Base-by-base conservation (phyloP, 2,329 filamentous ascomycete species). In the Penicillium sp. region DNA sequence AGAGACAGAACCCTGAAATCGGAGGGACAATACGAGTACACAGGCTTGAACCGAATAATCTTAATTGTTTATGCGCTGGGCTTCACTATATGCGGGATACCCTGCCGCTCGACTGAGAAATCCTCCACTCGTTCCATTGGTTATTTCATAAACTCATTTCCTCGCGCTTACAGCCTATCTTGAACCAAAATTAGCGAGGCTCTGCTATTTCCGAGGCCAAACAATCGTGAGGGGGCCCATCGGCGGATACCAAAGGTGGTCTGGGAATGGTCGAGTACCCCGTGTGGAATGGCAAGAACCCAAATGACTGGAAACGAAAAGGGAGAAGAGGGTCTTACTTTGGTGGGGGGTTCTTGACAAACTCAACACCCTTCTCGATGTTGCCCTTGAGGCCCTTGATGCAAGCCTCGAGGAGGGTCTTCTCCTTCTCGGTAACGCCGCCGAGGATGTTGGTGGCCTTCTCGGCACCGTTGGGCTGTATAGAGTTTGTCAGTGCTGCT, bases 321-420 rank as follows among this genome's bases (percentile, higher is more conserved):
- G 54, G 68, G 64, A 73, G 72, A 76, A 73, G 72, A 73, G 67
- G 69, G 79, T 60, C 83, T 91, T 87, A 93, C 90, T 93, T 93
- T 87, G 92, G 87, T 75, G 92, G 90, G 77, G 91, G 87, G 85
- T 89, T 93, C 83, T 90, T 85, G 79, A 89, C 89, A 77, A 98
- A 99, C 76, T 88, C 87, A 75, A 97, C 83, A 76, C 95, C 95
- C 88, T 98, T 97, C 74, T 86, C 82, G 77, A 99, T 96, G 83
- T 98, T 98, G 82, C 87, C 89, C 84, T 92, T 90, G 64, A 98
- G 87, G 68, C 90, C 94, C 70, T 86, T 83, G 76, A 90, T 84
- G 76, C 85, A 87, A 73, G 86, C 88, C 71, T 90, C 83, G 71
- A 98, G 85, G 66, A 98, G 87, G 73, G 85, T 87, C 88, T 96